Percentiles rank a stretch among this genome's conserved stretches.
These are phyloP conservation scores for Aspergillus vadensis DNA, from an alignment of 2,329 filamentous ascomycete genomes.

Conservation along the genomic window DNA sequence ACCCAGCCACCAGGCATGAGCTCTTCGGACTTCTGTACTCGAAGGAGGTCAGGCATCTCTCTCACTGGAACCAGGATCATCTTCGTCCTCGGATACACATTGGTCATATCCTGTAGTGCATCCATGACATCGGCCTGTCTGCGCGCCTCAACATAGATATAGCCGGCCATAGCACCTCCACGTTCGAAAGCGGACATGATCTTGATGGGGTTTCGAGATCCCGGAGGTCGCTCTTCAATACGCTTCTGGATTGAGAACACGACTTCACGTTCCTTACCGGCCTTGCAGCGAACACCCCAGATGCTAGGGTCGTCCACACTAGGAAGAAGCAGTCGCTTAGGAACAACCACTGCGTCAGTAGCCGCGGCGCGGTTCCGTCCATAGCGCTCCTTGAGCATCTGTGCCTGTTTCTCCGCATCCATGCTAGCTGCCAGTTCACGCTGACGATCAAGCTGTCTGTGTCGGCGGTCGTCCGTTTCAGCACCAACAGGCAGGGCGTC, in stretches of 20 bases:
- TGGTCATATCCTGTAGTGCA: constrained; percentile 79
- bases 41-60: constrained; percentile 95
- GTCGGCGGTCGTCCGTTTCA: constrained; percentile 85
- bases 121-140: constrained; percentile 82
- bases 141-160: constrained; percentile 91
- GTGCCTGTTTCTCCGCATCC: constrained; percentile 91
- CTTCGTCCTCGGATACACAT: constrained; percentile 86
- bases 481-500: constrained; percentile 72
- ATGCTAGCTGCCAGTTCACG: constrained; percentile 84
- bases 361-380: constrained; percentile 71
- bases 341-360: constrained; percentile 73
- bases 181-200: constrained; percentile 94
- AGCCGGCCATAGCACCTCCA: constrained; percentile 84
- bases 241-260: constrained; percentile 86
- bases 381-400: constrained; percentile 83
- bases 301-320: constrained; percentile 95
- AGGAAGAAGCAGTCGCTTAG: constrained; percentile 82
- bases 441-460: constrained; percentile 90
- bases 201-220: constrained; percentile 75
- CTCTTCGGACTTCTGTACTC: constrained; percentile 81
- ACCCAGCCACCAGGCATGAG: constrained; percentile 90
- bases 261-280: constrained; percentile 92
- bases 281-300: constrained; percentile 89
- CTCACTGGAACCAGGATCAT: constrained; percentile 90
- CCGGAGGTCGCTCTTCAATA: constrained; percentile 72